Base-by-base conservation (phyloP, 768 basidiomycete species). In the Steccherinum ochraceum region DNA sequence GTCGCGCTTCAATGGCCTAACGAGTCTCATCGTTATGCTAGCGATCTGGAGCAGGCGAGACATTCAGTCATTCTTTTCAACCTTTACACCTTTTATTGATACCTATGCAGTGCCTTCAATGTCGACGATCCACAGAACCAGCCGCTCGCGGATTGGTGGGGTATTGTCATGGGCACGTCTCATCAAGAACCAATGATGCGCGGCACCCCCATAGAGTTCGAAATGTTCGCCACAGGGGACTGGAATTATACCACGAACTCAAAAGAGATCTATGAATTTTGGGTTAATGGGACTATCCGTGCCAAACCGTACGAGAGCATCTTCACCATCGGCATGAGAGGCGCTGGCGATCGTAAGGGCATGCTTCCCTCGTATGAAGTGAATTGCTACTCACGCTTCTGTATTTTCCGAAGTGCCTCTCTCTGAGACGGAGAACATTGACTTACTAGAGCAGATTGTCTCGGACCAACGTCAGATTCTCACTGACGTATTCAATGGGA, bases 161-260 rank as follows among this genome's bases (percentile, higher is more conserved):
- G 80, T 24, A 72, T 86, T 41, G 83, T 81, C 26, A 86, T 86
- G 81, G 82, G 85, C 44, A 84, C 85, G 2, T 83, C 79, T 64
- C 83, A 86, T 60, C 79, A 87, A 62, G 85, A 88, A 58, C 85
- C 86, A 5, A 85, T 86, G 81, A 79, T 81, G 72, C 78, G 84
- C 18, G 81, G 82, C 26, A 81, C 79, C 2, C 84, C 85, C 4
- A 73, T 76, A 53, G 83, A 87, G 60, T 88, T 82, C 72, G 71
- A 64, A 51, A 61, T 78, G 11, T 77, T 79, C 52, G 81, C 77
- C 2, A 60, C 61, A 5, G 84, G 85, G 1, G 55, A 68, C 0
- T 89, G 84, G 84, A 78, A 87, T 60, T 85, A 81, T 59, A 72
- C 65, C 30, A 68, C 64, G 12, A 86, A 86, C 60, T 58, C 71